A percentile compares a stretch with the other conserved stretches of the same genome.
Conservation (phyloP, 2,329 filamentous ascomycete species). For the Rugonectria rugulosa region DNA sequence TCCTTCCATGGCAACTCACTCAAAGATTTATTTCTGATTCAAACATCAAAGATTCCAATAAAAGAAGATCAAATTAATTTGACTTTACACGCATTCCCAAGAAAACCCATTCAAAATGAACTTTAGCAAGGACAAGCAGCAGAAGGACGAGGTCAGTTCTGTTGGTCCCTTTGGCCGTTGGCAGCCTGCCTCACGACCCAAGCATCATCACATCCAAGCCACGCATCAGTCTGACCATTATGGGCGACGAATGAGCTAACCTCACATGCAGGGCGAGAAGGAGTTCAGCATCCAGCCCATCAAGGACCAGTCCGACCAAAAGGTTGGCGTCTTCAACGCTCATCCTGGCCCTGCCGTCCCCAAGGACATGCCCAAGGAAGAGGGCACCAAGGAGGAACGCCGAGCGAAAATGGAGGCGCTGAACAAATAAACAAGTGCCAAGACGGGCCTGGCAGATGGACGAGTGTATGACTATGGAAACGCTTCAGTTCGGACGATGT, state of each 20-base stretch:
- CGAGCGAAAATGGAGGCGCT: conserved; percentile 69
- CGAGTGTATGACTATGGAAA: conserved; percentile 33
- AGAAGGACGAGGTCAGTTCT: conserved; percentile 41
- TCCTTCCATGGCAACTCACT: conserved; percentile 14
- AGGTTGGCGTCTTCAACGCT: conserved; percentile 61
- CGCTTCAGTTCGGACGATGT: conserved; percentile 17
- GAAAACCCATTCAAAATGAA: conserved; percentile 12
- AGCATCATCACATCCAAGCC: not conserved
- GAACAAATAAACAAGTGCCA: conserved; percentile 51
- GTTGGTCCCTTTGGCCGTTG: not conserved
- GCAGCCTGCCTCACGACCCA: not conserved
- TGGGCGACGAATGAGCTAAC: conserved; percentile 19
- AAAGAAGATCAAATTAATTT: conserved; percentile 1
- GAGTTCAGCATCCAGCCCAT: conserved; percentile 56
- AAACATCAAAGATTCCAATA: not conserved
- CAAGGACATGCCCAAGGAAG: conserved; percentile 60
- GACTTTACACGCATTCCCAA: conserved; percentile 6
- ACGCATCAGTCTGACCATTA: not conserved
- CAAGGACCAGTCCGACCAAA: conserved; percentile 51
- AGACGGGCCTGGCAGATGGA: conserved; percentile 11
- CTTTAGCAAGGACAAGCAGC: conserved; percentile 41
- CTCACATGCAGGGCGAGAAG: conserved; percentile 48
- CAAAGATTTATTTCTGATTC: not conserved
- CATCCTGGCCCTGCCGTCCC: conserved; percentile 66
- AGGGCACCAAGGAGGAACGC: conserved; percentile 74